These are phyloP conservation scores for Paspalum vaginatum DNA, from an alignment of 176 grass and related monocot species.

Conservation along the genomic window DNA sequence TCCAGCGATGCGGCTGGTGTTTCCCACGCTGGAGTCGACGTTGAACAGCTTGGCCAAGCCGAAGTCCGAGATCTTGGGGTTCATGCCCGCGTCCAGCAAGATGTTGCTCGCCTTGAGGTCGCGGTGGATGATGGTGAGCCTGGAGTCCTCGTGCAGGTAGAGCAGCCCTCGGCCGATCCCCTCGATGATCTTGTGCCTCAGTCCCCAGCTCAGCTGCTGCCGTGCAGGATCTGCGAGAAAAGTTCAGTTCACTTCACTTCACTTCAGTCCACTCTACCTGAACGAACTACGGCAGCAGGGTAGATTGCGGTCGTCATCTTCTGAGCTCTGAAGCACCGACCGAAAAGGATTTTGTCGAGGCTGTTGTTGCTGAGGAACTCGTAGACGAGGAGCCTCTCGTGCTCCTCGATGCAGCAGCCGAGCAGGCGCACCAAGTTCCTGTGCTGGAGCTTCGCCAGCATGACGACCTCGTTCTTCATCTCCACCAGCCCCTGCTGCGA, in stretches of 20 bases:
- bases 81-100: constrained; percentile 51
- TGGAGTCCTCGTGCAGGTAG: constrained; percentile 72
- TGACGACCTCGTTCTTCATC: constrained; percentile 49
- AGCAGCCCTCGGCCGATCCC: constrained; percentile 55
- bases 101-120: constrained; percentile 60
- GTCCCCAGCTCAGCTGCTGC: constrained; percentile 35
- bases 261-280: too few species aligned
- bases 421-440: constrained; percentile 56
- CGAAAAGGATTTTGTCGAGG: constrained; percentile 60
- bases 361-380: constrained; percentile 58
- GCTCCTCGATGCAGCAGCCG: constrained; percentile 49
- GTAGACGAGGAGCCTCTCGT: constrained; percentile 60
- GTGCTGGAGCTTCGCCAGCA: constrained; percentile 67
- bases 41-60: constrained; percentile 59
- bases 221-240: constrained; percentile 20
- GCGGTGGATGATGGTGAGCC: constrained; percentile 49
- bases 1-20: constrained; percentile 52
- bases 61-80: constrained; percentile 70
- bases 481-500: constrained; percentile 45
- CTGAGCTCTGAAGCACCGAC: not conserved
- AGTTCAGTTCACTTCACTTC: not conserved
- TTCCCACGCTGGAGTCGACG: constrained; percentile 32
- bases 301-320: not conserved
- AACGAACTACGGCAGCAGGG: not conserved
- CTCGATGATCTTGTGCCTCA: constrained; percentile 51